A percentile compares a stretch with the other conserved stretches of the same genome.
These are phyloP conservation scores for Penicillium bialowiezense DNA, from an alignment of 495 filamentous ascomycete species.

Conservation along the genomic window DNA sequence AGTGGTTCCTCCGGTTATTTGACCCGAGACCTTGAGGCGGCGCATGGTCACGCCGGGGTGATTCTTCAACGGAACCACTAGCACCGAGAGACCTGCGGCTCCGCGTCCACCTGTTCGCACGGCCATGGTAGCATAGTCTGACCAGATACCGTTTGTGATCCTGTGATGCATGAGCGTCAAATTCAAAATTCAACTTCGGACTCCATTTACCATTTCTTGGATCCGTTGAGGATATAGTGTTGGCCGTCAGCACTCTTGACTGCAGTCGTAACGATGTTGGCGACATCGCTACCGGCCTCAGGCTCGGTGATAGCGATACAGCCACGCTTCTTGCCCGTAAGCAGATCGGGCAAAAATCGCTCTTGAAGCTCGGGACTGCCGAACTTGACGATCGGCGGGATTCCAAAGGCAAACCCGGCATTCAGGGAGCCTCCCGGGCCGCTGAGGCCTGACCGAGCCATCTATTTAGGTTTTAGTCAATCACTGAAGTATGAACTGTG, in stretches of 20 bases:
- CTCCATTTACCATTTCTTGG: conserved; percentile 66
- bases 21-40: conserved; percentile 59
- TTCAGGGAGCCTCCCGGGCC: conserved; percentile 60
- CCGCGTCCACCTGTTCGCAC: conserved; percentile 73
- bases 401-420: conserved; percentile 67
- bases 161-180: conserved; percentile 20
- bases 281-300: conserved; percentile 67
- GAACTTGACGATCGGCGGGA: conserved; percentile 69
- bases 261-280: conserved; percentile 66
- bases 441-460: conserved; percentile 61
- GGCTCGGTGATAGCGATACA: conserved; percentile 83
- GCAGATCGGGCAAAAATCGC: conserved; percentile 59
- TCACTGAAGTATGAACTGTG: neutral
- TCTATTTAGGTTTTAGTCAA: conserved; percentile 27
- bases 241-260: conserved; percentile 59
- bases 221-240: conserved; percentile 69
- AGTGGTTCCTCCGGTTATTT: conserved; percentile 63
- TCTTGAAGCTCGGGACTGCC: conserved; percentile 59
- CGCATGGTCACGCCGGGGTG: conserved; percentile 64
- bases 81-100: conserved; percentile 57
- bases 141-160: conserved; percentile 79
- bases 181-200: neutral
- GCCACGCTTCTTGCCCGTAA: conserved; percentile 61
- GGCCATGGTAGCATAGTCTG: conserved; percentile 68
- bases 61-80: conserved; percentile 65